These are phyloP conservation scores for Lipomyces sp. DNA, from an alignment of 805 yeast genomes.

Conservation along the genomic window DNA sequence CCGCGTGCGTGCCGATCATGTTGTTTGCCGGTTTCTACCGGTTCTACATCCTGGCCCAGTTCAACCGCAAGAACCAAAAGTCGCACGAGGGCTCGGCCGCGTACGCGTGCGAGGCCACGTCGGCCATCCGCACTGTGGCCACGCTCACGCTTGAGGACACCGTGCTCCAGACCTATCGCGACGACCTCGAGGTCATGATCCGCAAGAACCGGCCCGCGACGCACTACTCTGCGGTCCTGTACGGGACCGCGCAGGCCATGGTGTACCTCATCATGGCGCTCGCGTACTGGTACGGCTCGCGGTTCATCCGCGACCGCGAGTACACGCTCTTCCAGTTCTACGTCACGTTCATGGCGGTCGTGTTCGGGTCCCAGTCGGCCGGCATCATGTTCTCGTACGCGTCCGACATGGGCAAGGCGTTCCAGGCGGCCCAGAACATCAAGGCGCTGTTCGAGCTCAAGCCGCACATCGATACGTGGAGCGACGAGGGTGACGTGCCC, in stretches of 20 bases:
- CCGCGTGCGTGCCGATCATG: conserved; percentile 39
- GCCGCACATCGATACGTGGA: conserved; percentile 41
- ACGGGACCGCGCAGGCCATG: conserved; percentile 42
- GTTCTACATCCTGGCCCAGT: conserved; percentile 37
- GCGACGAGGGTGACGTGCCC: conserved; percentile 33
- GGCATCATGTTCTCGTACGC: conserved; percentile 45
- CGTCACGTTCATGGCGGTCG: conserved; percentile 42
- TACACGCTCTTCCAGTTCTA: conserved; percentile 40
- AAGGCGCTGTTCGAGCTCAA: conserved; percentile 35
- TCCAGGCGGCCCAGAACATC: conserved; percentile 40
- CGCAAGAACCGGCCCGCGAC: conserved; percentile 17
- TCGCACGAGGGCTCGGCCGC: conserved; percentile 43
- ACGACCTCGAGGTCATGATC: conserved; percentile 10
- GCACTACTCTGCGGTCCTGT: conserved; percentile 37
- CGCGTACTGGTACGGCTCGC: conserved; percentile 46
- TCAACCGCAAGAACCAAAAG: conserved; percentile 40
- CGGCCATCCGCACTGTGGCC: conserved; percentile 44
- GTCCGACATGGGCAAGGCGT: conserved; percentile 47
- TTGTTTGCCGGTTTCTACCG: conserved; percentile 44
- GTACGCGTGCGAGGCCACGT: conserved; percentile 43
- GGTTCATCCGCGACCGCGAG: conserved; percentile 36
- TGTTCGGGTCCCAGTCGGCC: conserved; percentile 46
- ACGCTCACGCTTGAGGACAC: conserved; percentile 44
- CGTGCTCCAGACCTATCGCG: conserved; percentile 36
- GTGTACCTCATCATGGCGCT: conserved; percentile 44